Percentiles rank a stretch among this genome's conserved stretches.
Evolutionary conservation across 495 filamentous ascomycete genomes (phyloP).

Genomic region (Penicillium crystallinum): DNA sequence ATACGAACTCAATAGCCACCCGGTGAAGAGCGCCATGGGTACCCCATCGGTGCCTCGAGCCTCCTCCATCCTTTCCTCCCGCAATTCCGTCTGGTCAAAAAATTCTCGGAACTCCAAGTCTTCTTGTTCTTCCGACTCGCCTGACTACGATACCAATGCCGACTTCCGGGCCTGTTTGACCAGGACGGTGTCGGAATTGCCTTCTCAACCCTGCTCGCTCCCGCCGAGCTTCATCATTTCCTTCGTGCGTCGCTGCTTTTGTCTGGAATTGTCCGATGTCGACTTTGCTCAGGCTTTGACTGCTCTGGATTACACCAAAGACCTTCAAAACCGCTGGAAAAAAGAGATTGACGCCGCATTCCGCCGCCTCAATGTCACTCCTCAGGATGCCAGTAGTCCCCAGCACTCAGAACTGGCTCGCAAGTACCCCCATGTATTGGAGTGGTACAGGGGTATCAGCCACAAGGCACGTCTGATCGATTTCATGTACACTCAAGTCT

Average conservation of each 20-base stretch:
- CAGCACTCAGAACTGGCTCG: slow-evolving; percentile 33
- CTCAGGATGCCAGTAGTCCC: slow-evolving; percentile 31
- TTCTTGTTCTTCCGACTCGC: slow-evolving; percentile 34
- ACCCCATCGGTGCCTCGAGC: slow-evolving; percentile 25
- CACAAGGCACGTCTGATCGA: slow-evolving; percentile 54
- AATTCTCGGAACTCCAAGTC: slow-evolving; percentile 29
- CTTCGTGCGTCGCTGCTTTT: slow-evolving; percentile 61
- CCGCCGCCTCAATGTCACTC: slow-evolving; percentile 38
- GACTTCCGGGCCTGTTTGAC: slow-evolving; percentile 60
- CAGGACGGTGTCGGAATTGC: slow-evolving; percentile 57
- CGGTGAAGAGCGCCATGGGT: slow-evolving; percentile 38
- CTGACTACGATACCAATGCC: slow-evolving; percentile 41
- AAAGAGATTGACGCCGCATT: slow-evolving; percentile 51
- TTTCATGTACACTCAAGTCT: slow-evolving; percentile 59
- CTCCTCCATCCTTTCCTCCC: slow-evolving; percentile 16
- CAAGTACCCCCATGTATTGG: slow-evolving; percentile 46
- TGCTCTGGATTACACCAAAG: slow-evolving; percentile 65
- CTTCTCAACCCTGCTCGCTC: slow-evolving; percentile 59
- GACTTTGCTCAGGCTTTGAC: slow-evolving; percentile 70
- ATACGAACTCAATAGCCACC: slow-evolving; percentile 65
- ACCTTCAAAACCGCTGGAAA: slow-evolving; percentile 60
- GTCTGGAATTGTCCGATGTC: slow-evolving; percentile 49
- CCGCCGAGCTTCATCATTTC: slow-evolving; percentile 62
- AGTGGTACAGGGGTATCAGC: slow-evolving; percentile 51
- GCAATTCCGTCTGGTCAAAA: not conserved